Conservation (phyloP, 2,329 filamentous ascomycete genomes). For the Curvularia sp. region DNA sequence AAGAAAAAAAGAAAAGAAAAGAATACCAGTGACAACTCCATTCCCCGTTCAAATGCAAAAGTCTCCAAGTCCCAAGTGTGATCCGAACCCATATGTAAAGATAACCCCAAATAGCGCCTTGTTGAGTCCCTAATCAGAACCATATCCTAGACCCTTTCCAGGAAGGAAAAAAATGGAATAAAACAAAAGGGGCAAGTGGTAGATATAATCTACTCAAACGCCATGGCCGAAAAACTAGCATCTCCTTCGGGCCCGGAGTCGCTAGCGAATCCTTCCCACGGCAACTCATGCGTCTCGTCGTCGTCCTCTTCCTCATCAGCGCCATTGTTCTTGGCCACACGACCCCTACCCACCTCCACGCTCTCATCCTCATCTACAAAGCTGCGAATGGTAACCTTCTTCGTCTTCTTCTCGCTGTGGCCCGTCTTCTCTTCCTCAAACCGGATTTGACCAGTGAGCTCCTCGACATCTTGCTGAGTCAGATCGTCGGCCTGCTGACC, state of each 20-base stretch:
- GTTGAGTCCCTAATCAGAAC: neutral
- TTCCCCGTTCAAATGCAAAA: neutral
- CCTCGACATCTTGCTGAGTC: slow-evolving; percentile 52
- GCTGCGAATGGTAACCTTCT: slow-evolving; percentile 50
- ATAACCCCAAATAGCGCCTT: neutral
- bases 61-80: neutral
- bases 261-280: slow-evolving; percentile 51
- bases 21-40: neutral
- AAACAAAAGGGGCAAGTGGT: slow-evolving; percentile 10
- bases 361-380: slow-evolving; percentile 43
- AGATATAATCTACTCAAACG: slow-evolving; percentile 2
- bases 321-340: neutral
- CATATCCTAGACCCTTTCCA: neutral
- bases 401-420: slow-evolving; percentile 34
- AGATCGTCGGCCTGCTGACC: slow-evolving; percentile 72
- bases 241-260: slow-evolving; percentile 30
- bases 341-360: slow-evolving; percentile 24
- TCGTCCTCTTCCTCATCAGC: slow-evolving; percentile 16
- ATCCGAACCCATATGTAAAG: neutral
- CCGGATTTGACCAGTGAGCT: slow-evolving; percentile 53
- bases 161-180: neutral
- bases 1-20: neutral
- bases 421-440: slow-evolving; percentile 49
- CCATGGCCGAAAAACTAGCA: slow-evolving; percentile 22
- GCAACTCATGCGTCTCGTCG: slow-evolving; percentile 47